Evolutionary conservation across 2,329 filamentous ascomycete genomes (phyloP).

Genomic region (Pyrenophora teres): DNA sequence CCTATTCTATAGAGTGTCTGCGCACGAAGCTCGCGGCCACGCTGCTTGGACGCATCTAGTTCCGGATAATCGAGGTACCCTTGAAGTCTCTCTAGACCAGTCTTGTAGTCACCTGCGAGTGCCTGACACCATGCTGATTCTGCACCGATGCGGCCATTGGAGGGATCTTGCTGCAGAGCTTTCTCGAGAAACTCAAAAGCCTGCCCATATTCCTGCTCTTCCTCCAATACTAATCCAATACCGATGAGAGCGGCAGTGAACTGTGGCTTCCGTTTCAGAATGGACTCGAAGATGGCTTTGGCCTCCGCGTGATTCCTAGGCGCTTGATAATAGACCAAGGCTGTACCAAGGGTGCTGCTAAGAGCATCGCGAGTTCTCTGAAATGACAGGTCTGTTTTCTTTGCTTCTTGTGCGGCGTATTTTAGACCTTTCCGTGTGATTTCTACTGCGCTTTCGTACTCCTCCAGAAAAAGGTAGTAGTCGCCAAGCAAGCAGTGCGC

Average conservation of each 20-base stretch:
- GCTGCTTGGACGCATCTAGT: constrained; percentile 65
- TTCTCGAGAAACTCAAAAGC: constrained; percentile 80
- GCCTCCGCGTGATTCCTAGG: constrained; percentile 90
- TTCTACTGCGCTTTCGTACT: constrained; percentile 81
- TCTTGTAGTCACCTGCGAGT: constrained; percentile 73
- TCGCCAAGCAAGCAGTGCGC: constrained; percentile 82
- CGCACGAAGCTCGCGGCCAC: constrained; percentile 73
- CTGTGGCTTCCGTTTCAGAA: constrained; percentile 74
- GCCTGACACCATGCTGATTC: constrained; percentile 94
- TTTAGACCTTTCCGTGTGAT: constrained; percentile 75
- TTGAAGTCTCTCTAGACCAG: constrained; percentile 71
- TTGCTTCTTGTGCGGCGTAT: constrained; percentile 63
- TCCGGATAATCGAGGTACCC: constrained; percentile 63
- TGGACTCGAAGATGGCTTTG: constrained; percentile 79
- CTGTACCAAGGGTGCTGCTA: constrained; percentile 79
- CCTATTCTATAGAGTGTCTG: constrained; percentile 87
- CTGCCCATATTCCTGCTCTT: constrained; percentile 84
- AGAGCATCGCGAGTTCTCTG: constrained; percentile 67
- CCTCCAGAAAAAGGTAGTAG: constrained; percentile 83
- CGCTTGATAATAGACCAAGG: constrained; percentile 86
- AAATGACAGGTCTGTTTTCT: constrained; percentile 71
- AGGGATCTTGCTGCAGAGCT: constrained; percentile 72
- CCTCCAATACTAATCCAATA: constrained; percentile 87
- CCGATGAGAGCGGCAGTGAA: constrained; percentile 85
- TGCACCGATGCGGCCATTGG: constrained; percentile 77